Conservation (phyloP, 2,329 filamentous ascomycete species). For the Penicillium fuscoglaucum region DNA sequence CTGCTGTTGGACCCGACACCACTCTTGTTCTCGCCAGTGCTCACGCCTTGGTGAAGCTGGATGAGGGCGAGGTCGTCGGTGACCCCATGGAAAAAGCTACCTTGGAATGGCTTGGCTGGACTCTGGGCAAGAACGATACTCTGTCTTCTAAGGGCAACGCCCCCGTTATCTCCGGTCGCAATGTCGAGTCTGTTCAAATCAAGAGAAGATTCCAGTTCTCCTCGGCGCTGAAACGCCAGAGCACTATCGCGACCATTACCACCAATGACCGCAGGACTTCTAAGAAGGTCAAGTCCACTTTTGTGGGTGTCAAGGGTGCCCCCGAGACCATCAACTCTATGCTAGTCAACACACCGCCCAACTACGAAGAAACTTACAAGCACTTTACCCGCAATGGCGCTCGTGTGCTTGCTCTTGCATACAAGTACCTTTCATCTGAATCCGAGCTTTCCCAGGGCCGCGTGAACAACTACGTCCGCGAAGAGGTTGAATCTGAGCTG, state of each 20-base stretch:
- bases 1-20: slow-evolving; percentile 72
- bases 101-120: slow-evolving; percentile 84
- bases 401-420: slow-evolving; percentile 87
- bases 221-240: slow-evolving; percentile 92
- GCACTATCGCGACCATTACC: slow-evolving; percentile 82
- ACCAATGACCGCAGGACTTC: slow-evolving; percentile 70
- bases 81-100: slow-evolving; percentile 99
- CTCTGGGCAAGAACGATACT: slow-evolving; percentile 82
- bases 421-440: slow-evolving; percentile 83
- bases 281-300: slow-evolving; percentile 77
- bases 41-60: slow-evolving; percentile 91
- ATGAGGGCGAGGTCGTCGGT: slow-evolving; percentile 95
- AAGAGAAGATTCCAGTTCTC: slow-evolving; percentile 98
- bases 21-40: slow-evolving; percentile 92
- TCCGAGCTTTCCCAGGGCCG: slow-evolving; percentile 77
- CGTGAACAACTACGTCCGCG: slow-evolving; percentile 92
- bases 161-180: slow-evolving; percentile 45
- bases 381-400: slow-evolving; percentile 96
- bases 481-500: slow-evolving; percentile 81
- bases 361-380: slow-evolving; percentile 98
- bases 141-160: slow-evolving; percentile 64
- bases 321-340: slow-evolving; percentile 96
- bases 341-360: slow-evolving; percentile 74
- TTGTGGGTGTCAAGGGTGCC: slow-evolving; percentile 93
- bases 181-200: slow-evolving; percentile 78